Base-by-base conservation (phyloP, 2,329 filamentous ascomycete genomes). In the Ophiostoma fasciatum region DNA sequence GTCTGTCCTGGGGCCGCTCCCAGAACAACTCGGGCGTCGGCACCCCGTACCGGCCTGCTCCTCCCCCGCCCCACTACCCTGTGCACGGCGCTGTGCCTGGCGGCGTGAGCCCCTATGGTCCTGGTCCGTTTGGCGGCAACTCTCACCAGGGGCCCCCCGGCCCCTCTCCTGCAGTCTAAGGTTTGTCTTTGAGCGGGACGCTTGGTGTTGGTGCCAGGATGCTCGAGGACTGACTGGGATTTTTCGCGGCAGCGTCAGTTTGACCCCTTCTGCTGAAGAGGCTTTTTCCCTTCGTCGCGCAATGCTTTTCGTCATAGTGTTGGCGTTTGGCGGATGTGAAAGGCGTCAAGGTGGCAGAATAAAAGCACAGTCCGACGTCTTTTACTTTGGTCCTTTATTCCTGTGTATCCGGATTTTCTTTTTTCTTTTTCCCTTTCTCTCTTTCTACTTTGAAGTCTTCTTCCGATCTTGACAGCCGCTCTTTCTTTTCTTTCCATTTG, bases 11-110 rank as follows among this genome's bases (percentile, higher is more conserved):
- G 90, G 90, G 90, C 45, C 82, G 90, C 46, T 92, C 82, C 37
- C 90, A 98, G 70, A 98, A 96, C 75, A 98, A 98, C 70, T 96
- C 88, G 43, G 90, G 90, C 39, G 90, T 93, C 42, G 90, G 90
- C 47, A 96, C 90, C 48, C 90, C 90, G 40, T 96, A 98, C 64
- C 82, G 90, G 45, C 90, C 90, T 44, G 90, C 90, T 34, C 90
- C 90, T 38, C 66, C 66, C 31, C 66, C 66, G 28, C 66, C 66
- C 41, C 66, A 70, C 53, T 71, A 68, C 56, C 64, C 39, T n/a
- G 45, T 49, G 26, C 42, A 42, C 38, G 45, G 44, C 13, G 44
- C 42, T 31, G 43, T 48, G 7, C 49, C 47, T 22, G 50, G 45
- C n/a, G 51, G 46, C 29, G 61, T 62, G 39, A 61, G 60, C 46